Base-by-base conservation (phyloP, 257 asterid species). In the Galeopsis tetrahit region DNA sequence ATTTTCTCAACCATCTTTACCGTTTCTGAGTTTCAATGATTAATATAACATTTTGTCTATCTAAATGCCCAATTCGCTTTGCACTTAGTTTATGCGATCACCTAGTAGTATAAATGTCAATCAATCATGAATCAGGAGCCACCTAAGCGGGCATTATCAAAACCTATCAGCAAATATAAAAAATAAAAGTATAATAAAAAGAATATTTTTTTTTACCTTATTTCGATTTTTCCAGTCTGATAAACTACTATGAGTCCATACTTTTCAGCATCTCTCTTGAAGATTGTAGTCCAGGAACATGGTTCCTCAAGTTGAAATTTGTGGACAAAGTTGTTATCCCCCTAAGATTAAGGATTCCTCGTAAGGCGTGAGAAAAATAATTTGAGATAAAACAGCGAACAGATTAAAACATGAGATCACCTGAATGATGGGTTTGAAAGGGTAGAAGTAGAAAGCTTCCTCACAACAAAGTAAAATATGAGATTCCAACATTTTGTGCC, bases 151-250 rank as follows among this genome's bases (percentile, higher is more conserved):
- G 62, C 10, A 67, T 58, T 51, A 80, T 73, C 43, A 63, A 63
- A 61, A 43, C 38, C 70, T 42, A 57, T 64, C 15, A 42, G 46
- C 58, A 57, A 57, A 55, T 2, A 15, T 55, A 51, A 46, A 63
- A 38, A 34, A 48, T 64, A 70, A 51, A 51, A 68, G 31, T 15
- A 55, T 69, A 72, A 42, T 34, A 56, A 65, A 62, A 42, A 68
- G 42, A 48, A 11, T 21, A 21, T 21, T 21, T 38, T 38, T 38
- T 14, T 38, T 83, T 77, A 90, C 99, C 99, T 84, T 70, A 89
- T 68, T 83, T 95, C 99, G 75, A 88, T 83, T 4, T 84, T 92
- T 76, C 97, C 99, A 61, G 84, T 81, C 79, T 87, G 97, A 85
- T 88, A 92, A 52, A 95, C 81, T 71, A 92, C 52, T 63, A 88